Conservation (phyloP, 495 filamentous ascomycete species). For the Penicillium subrubescens region DNA sequence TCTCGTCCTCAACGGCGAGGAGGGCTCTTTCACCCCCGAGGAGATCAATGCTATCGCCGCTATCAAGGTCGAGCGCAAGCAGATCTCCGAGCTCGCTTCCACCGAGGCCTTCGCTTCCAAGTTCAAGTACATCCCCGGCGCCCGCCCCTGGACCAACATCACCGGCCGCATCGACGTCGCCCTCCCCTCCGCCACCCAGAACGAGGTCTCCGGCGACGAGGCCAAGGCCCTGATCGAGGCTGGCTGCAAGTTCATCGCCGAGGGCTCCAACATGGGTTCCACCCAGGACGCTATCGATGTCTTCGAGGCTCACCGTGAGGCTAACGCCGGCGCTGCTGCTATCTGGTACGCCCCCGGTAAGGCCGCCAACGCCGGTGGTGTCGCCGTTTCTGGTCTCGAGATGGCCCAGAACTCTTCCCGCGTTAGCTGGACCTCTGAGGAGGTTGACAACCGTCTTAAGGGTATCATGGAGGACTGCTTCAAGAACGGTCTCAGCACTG, state of each 20-base stretch:
- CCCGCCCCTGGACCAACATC: slow-evolving; percentile 87
- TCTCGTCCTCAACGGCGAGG: slow-evolving; percentile 68
- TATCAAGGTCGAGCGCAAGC: slow-evolving; percentile 85
- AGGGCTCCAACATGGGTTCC: slow-evolving; percentile 99
- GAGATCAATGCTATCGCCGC: slow-evolving; percentile 75
- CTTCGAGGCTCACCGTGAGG: slow-evolving; percentile 81
- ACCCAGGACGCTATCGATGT: slow-evolving; percentile 92
- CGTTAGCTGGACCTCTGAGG: slow-evolving; percentile 80
- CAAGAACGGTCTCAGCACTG: slow-evolving; percentile 85
- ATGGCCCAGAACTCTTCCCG: slow-evolving; percentile 98
- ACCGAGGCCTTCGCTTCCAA: slow-evolving; percentile 56
- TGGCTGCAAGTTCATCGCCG: slow-evolving; percentile 86
- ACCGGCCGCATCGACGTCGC: slow-evolving; percentile 81
- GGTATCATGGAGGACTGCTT: slow-evolving; percentile 94
- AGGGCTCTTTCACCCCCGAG: slow-evolving; percentile 67
- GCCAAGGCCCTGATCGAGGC: slow-evolving; percentile 75
- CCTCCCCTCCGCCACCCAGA: slow-evolving; percentile 93
- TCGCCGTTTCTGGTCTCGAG: slow-evolving; percentile 95
- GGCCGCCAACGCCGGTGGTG: slow-evolving; percentile 96
- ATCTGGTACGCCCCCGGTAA: slow-evolving; percentile 95
- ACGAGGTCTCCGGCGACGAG: slow-evolving; percentile 91
- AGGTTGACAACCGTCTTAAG: slow-evolving; percentile 92
- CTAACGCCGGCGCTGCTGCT: slow-evolving; percentile 64
- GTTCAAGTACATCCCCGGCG: slow-evolving; percentile 87
- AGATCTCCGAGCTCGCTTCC: slow-evolving; percentile 67